Conservation (phyloP, 1,139 yeast genomes). For the Saccharomycopsis phalli region DNA sequence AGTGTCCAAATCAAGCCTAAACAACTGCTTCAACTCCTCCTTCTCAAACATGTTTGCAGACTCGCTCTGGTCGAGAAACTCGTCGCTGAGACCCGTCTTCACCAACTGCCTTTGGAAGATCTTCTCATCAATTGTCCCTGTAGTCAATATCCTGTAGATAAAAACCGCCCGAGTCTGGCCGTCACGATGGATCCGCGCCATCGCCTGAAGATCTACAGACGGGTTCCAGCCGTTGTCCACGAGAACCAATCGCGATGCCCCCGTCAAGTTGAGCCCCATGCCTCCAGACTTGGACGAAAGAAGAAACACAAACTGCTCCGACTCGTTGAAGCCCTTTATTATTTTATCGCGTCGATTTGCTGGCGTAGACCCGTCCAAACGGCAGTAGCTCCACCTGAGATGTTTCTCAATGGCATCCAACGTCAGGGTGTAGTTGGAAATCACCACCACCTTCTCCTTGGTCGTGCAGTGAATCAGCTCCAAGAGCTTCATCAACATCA, state of each 20-base stretch:
- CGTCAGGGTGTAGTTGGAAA: slow-evolving; percentile 86
- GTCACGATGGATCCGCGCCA: slow-evolving; percentile 92
- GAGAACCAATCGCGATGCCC: slow-evolving; percentile 77
- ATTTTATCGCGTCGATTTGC: slow-evolving; percentile 52
- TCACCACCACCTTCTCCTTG: slow-evolving; percentile 72
- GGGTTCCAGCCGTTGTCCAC: slow-evolving; percentile 97
- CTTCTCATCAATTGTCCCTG: slow-evolving; percentile 93
- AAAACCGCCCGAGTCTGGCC: slow-evolving; percentile 77
- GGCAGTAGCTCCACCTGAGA: slow-evolving; percentile 40
- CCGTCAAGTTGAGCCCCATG: slow-evolving; percentile 79
- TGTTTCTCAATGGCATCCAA: slow-evolving; percentile 57
- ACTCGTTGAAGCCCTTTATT: slow-evolving; percentile 61
- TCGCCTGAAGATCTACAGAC: slow-evolving; percentile 83
- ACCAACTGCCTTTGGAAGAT: slow-evolving; percentile 88
- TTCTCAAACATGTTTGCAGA: slow-evolving; percentile 47
- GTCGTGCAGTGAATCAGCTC: slow-evolving; percentile 35
- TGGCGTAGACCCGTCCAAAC: slow-evolving; percentile 84
- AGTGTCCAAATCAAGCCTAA: slow-evolving; percentile 46
- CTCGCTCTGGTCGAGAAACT: slow-evolving; percentile 43
- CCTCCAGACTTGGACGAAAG: slow-evolving; percentile 94
- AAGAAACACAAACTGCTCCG: slow-evolving; percentile 53
- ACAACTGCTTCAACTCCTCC: slow-evolving; percentile 66
- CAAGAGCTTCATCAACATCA: slow-evolving; percentile 45
- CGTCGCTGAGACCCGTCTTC: slow-evolving; percentile 72
- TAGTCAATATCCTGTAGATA: slow-evolving; percentile 72